phyloP scores from a whole-genome alignment of 1,284 basidiomycete genomes.

The Boletus semigastroideus region DNA sequence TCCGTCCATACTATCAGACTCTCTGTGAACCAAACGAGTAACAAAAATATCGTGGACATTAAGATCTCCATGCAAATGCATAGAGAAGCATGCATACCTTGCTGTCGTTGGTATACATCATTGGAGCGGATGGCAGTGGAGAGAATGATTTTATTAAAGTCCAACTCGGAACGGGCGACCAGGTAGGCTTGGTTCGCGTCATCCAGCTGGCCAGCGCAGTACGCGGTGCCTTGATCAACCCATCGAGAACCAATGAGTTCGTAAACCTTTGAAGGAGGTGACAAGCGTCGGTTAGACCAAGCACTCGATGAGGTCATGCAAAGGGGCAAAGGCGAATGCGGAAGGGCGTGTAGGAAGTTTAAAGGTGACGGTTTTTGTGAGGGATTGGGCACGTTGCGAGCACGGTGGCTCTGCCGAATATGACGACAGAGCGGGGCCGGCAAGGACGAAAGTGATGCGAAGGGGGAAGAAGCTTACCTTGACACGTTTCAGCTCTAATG shows the following conservation, averaged over 20 bases:
- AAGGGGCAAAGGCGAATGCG: conserved; percentile 24
- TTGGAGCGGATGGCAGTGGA: conserved; percentile 74
- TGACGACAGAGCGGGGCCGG: conserved; percentile 17
- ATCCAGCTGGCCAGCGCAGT: conserved; percentile 87
- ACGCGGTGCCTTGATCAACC: conserved; percentile 93
- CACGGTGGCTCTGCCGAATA: conserved; percentile 19
- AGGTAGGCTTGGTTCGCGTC: conserved; percentile 77
- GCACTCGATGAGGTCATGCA: conserved; percentile 35
- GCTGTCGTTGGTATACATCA: conserved; percentile 91
- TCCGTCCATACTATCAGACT: conserved; percentile 99
- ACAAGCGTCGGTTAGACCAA: conserved; percentile 31
- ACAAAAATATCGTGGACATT: not conserved
- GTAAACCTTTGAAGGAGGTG: conserved; percentile 69
- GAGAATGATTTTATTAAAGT: conserved; percentile 68
- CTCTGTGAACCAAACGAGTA: conserved; percentile 49
- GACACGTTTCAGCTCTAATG: conserved; percentile 42
- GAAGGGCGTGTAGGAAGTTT: conserved; percentile 13
- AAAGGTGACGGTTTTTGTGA: conserved; percentile 9
- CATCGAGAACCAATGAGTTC: conserved; percentile 86
- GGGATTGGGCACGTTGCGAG: conserved; percentile 26
- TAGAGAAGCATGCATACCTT: conserved; percentile 57
- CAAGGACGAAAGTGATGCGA: conserved; percentile 20
- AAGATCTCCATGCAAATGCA: not conserved
- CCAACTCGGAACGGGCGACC: conserved; percentile 79
- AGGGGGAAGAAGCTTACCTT: conserved; percentile 37